Conservation (phyloP, 2,329 filamentous ascomycete genomes). For the Corynespora cassiicola region DNA sequence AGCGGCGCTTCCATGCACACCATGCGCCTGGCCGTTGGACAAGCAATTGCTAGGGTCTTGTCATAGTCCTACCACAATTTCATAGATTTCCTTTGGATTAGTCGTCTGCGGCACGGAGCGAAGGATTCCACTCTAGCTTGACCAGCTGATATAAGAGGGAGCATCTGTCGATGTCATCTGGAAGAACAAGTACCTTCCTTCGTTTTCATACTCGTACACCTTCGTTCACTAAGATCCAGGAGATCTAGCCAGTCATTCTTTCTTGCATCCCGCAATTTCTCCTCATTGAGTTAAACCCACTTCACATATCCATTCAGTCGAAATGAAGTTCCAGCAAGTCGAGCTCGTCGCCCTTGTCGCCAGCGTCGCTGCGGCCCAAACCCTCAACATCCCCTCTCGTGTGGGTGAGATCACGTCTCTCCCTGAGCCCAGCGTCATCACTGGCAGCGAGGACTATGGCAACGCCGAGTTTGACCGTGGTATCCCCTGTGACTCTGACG, state of each 20-base stretch:
- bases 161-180: too few relatives aligned
- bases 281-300: not conserved
- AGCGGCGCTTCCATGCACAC: too few relatives aligned
- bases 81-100: too few relatives aligned
- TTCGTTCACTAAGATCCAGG: constrained; percentile 6
- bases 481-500: constrained; percentile 25
- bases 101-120: too few relatives aligned
- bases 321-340: constrained; percentile 27
- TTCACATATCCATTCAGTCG: constrained; percentile 2
- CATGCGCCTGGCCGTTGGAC: too few relatives aligned
- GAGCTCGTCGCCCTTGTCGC: constrained; percentile 28
- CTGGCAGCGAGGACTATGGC: constrained; percentile 22
- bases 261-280: not conserved
- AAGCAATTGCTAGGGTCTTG: too few relatives aligned
- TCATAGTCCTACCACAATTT: too few relatives aligned
- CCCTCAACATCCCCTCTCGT: constrained; percentile 40
- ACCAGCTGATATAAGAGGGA: too few relatives aligned
- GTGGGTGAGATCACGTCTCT: constrained; percentile 34
- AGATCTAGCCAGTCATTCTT: constrained; percentile 2
- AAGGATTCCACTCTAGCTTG: too few relatives aligned
- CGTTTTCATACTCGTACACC: not conserved
- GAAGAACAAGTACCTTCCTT: too few relatives aligned
- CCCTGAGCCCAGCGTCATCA: constrained; percentile 29
- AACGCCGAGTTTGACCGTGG: constrained; percentile 32
- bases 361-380: constrained; percentile 34